Evolutionary conservation across 2,329 filamentous ascomycete genomes (phyloP).

Genomic region (Exserohilum turcica): DNA sequence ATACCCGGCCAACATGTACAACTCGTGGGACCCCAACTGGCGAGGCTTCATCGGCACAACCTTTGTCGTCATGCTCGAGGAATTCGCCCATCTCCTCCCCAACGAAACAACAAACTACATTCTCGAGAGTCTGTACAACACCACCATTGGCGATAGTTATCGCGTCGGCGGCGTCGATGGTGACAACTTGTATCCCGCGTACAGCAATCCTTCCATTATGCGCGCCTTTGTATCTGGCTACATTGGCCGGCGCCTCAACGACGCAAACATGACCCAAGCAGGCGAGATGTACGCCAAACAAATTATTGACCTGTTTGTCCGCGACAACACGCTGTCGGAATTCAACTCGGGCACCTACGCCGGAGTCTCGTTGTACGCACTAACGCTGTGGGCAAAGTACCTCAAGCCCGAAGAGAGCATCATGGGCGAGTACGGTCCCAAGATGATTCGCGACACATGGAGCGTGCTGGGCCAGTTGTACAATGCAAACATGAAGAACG

Average conservation of each 20-base stretch:
- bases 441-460: constrained; percentile 62
- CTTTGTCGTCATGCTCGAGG: constrained; percentile 63
- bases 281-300: constrained; percentile 63
- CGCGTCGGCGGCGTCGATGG: constrained; percentile 63
- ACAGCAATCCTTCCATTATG: constrained; percentile 67
- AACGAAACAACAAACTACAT: constrained; percentile 52
- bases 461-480: constrained; percentile 59
- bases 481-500: constrained; percentile 64
- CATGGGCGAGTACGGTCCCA: constrained; percentile 58
- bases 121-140: constrained; percentile 59
- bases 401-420: constrained; percentile 56
- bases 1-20: constrained; percentile 60
- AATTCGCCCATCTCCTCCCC: constrained; percentile 58
- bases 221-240: constrained; percentile 65
- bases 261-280: constrained; percentile 63
- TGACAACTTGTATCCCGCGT: constrained; percentile 67
- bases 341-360: constrained; percentile 69
- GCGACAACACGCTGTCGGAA: constrained; percentile 63
- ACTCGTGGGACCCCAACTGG: constrained; percentile 69
- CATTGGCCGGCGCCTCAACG: constrained; percentile 60
- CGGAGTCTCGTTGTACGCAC: constrained; percentile 64
- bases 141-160: constrained; percentile 64
- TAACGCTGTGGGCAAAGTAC: constrained; percentile 66
- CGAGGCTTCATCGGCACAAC: constrained; percentile 66
- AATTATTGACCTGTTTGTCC: constrained; percentile 62